Conservation (phyloP, 192 early-diverging fungal genomes). For the Backusella australiensis region DNA sequence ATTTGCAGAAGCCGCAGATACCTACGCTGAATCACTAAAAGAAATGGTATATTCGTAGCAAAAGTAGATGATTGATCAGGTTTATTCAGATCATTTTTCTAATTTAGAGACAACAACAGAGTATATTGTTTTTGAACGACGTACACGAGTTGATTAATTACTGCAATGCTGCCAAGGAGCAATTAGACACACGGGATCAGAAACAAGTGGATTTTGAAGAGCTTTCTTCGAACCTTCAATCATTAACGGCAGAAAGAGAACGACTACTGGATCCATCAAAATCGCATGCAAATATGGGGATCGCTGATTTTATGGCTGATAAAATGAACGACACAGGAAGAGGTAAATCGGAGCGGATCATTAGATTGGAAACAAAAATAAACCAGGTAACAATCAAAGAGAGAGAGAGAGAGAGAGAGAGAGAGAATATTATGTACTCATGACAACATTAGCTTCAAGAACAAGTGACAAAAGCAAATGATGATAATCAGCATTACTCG, state of each 20-base stretch:
- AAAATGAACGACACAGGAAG: constrained; percentile 87
- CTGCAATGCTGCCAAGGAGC: constrained; percentile 73
- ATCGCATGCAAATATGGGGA: constrained; percentile 28
- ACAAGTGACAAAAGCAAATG: constrained; percentile 70
- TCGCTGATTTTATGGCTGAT: constrained; percentile 79
- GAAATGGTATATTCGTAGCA: constrained; percentile 56
- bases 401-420: constrained; percentile 29
- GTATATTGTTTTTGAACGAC: constrained; percentile 65
- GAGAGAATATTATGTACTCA: background rate
- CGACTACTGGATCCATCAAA: constrained; percentile 44
- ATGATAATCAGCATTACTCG: constrained; percentile 66
- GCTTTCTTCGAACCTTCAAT: constrained; percentile 70
- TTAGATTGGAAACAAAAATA: constrained; percentile 70
- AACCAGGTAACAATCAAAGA: constrained; percentile 66
- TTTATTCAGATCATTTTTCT: background rate
- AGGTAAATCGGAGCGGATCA: constrained; percentile 72
- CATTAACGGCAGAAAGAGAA: constrained; percentile 67
- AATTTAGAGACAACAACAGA: constrained; percentile 53
- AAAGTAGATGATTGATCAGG: background rate
- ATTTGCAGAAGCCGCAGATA: constrained; percentile 68
- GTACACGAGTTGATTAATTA: constrained; percentile 81
- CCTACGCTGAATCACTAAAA: constrained; percentile 59
- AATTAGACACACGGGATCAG: constrained; percentile 81
- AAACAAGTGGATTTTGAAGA: constrained; percentile 96
- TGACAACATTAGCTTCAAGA: constrained; percentile 62